phyloP scores from a whole-genome alignment of 768 basidiomycete genomes.

The Cyathus striatus region DNA sequence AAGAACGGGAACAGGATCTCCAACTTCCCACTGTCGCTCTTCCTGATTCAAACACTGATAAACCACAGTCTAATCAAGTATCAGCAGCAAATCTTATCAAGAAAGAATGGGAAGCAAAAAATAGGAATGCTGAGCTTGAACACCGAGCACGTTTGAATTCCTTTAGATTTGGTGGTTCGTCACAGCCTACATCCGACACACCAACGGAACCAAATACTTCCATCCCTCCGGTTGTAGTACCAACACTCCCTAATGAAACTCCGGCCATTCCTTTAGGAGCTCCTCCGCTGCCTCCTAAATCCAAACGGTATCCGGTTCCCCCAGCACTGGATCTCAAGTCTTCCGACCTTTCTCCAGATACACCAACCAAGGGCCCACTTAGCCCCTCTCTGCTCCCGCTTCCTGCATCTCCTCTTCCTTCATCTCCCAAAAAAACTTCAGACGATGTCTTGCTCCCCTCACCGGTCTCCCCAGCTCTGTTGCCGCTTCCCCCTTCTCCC shows the following conservation, averaged over 20 bases:
- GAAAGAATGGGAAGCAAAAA: conserved; percentile 45
- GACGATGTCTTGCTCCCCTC: neutral
- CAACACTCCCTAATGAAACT: too few species aligned
- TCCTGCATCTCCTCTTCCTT: conserved; percentile 9
- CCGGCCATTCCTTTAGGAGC: too few species aligned
- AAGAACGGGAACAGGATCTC: conserved; percentile 30
- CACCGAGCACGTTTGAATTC: conserved; percentile 22
- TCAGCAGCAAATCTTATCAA: conserved; percentile 52
- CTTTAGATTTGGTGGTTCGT: conserved; percentile 28
- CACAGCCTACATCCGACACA: conserved; percentile 9
- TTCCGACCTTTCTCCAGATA: neutral
- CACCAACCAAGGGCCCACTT: neutral
- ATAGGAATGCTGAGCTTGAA: conserved; percentile 16
- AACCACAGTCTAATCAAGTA: too few species aligned
- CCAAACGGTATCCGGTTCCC: conserved; percentile 2
- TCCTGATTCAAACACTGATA: conserved; percentile 7
- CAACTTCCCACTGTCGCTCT: conserved; percentile 27
- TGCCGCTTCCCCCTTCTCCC: neutral
- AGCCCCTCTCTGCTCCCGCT: conserved; percentile 6
- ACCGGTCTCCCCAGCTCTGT: neutral
- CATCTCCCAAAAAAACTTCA: neutral
- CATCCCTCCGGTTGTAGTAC: too few species aligned
- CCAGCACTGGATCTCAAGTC: conserved; percentile 1
- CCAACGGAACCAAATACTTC: conserved; percentile 3
- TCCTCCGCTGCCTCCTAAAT: neutral